Percentiles rank a stretch among this genome's conserved stretches.
These are phyloP conservation scores for Fragaria ananassa DNA, from an alignment of 306 rosid genomes.

Conservation along the genomic window DNA sequence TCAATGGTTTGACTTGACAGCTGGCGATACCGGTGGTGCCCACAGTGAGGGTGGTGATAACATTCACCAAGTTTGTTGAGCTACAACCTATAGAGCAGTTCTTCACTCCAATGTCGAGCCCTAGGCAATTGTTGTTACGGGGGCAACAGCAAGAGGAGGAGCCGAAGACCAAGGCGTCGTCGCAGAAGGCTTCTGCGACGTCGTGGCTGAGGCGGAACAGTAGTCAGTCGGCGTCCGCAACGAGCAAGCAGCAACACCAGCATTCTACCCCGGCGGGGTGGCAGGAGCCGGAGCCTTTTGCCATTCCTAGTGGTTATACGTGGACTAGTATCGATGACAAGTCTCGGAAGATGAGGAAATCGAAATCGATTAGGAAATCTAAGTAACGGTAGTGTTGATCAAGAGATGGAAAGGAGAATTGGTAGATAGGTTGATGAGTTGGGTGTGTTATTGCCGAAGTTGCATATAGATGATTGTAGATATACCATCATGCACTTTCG, in stretches of 20 bases:
- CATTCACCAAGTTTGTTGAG: slow-evolving; percentile 91
- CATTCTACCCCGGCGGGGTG: slow-evolving; percentile 20
- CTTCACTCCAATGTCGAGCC: slow-evolving; percentile 85
- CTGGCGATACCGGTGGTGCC: slow-evolving; percentile 95
- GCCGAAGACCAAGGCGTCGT: slow-evolving; percentile 9
- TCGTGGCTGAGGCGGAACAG: slow-evolving; percentile 58
- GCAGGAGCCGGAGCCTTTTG: slow-evolving; percentile 71
- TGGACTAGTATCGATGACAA: slow-evolving; percentile 68
- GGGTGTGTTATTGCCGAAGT: slow-evolving; percentile 4
- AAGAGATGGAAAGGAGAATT: neutral
- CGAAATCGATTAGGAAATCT: slow-evolving; percentile 63
- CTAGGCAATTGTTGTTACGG: slow-evolving; percentile 42
- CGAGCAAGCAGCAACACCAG: slow-evolving; percentile 37
- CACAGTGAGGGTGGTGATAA: slow-evolving; percentile 90
- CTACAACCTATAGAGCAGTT: slow-evolving; percentile 71
- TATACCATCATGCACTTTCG: slow-evolving; percentile 25
- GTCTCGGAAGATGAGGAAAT: slow-evolving; percentile 59
- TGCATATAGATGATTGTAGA: slow-evolving; percentile 29
- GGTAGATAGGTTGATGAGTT: slow-evolving; percentile 10
- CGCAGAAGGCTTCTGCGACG: slow-evolving; percentile 28
- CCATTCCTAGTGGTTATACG: slow-evolving; percentile 71
- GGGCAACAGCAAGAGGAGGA: slow-evolving; percentile 25
- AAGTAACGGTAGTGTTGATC: slow-evolving; percentile 30
- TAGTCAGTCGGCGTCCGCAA: slow-evolving; percentile 45
- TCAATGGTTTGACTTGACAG: slow-evolving; percentile 31